These are phyloP conservation scores for Calonectria multiphialidica DNA, from an alignment of 2,329 filamentous ascomycete genomes.

Conservation along the genomic window DNA sequence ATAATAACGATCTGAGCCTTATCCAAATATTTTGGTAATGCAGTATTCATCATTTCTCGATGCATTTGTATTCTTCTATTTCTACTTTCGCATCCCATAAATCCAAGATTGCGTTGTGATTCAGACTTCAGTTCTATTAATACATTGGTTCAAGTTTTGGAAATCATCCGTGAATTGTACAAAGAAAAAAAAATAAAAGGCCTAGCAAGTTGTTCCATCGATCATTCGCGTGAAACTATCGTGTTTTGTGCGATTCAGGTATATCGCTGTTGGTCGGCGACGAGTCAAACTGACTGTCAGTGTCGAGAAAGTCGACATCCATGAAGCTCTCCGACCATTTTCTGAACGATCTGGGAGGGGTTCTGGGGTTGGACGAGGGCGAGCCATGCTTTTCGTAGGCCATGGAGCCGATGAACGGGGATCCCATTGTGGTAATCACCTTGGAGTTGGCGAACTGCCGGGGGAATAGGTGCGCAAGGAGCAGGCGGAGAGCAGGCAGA, in stretches of 20 bases:
- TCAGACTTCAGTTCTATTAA: neutral
- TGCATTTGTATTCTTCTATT: neutral
- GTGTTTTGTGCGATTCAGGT: neutral
- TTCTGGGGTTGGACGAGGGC: neutral
- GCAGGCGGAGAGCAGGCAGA: conserved; percentile 50
- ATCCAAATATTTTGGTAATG: neutral
- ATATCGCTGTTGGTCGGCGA: neutral
- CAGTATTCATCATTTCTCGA: too few relatives aligned
- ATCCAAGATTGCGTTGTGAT: too few relatives aligned
- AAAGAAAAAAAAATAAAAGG: neutral
- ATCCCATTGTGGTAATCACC: neutral
- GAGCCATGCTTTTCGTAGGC: neutral
- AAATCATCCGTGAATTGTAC: neutral
- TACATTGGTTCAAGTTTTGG: neutral
- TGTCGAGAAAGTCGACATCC: neutral
- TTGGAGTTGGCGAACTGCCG: conserved; percentile 11
- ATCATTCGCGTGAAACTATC: neutral
- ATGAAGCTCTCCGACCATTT: conserved; percentile 1
- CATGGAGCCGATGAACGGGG: neutral
- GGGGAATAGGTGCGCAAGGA: conserved; percentile 55
- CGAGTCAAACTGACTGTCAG: neutral
- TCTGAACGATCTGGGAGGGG: neutral
- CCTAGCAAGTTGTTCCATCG: too few relatives aligned
- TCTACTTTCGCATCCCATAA: neutral
- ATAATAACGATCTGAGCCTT: neutral